Conservation (phyloP, 768 basidiomycete genomes). For the Erythrobasidium yunnanense region DNA sequence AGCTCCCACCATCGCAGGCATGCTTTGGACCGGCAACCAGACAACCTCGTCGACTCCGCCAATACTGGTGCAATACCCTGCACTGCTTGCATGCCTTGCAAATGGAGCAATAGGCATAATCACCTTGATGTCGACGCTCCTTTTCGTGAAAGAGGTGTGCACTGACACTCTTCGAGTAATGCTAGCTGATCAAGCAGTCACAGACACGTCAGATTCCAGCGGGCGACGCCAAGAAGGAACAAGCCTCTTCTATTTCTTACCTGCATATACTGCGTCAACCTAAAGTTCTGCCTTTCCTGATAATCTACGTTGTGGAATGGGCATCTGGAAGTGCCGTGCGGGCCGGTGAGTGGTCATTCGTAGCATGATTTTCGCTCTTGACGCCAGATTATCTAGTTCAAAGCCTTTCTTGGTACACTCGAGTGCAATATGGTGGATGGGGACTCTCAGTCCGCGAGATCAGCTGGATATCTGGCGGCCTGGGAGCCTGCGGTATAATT, state of each 20-base stretch:
- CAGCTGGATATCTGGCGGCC: neutral
- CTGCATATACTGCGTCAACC: neutral
- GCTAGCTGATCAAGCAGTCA: too few relatives aligned
- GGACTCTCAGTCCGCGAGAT: neutral
- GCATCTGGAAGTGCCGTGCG: neutral
- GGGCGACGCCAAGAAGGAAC: too few relatives aligned
- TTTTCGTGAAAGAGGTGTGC: slow-evolving; percentile 34
- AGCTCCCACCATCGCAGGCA: slow-evolving; percentile 32
- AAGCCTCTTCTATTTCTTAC: too few relatives aligned
- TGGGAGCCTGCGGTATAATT: neutral
- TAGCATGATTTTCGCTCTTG: too few relatives aligned
- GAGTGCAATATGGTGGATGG: neutral
- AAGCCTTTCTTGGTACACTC: neutral
- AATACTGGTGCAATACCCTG: slow-evolving; percentile 28
- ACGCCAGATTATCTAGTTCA: neutral
- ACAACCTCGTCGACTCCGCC: too few relatives aligned
- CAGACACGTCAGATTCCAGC: too few relatives aligned
- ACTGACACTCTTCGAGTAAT: neutral
- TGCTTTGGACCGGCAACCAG: too few relatives aligned
- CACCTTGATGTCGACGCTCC: slow-evolving; percentile 25
- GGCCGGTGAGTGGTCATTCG: neutral
- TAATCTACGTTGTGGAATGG: neutral
- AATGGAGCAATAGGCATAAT: slow-evolving; percentile 29
- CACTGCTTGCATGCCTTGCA: slow-evolving; percentile 32
- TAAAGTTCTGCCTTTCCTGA: neutral